phyloP scores from a whole-genome alignment of 176 grass and related monocot species.

The Avena insularis region DNA sequence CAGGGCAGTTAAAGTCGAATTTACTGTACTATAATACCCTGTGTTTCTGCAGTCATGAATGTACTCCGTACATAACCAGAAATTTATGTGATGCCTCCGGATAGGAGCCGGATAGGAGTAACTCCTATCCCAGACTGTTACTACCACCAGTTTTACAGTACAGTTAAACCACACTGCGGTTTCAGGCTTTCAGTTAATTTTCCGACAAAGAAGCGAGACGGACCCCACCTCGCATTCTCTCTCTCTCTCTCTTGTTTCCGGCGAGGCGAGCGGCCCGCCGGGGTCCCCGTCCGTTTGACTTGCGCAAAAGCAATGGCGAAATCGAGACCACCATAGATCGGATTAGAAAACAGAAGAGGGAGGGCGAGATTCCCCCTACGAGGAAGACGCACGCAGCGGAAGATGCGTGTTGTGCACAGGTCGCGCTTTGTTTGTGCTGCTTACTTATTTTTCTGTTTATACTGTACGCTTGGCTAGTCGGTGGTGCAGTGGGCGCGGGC shows the following conservation, averaged over 20 bases:
- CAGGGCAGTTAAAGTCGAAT: too few relatives aligned
- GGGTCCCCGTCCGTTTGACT: slow-evolving; percentile 53
- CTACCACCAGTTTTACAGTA: too few relatives aligned
- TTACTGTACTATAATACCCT: too few relatives aligned
- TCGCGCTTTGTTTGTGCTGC: too few relatives aligned
- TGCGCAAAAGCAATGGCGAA: slow-evolving; percentile 35
- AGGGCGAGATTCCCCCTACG: slow-evolving; percentile 52
- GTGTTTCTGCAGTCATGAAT: too few relatives aligned
- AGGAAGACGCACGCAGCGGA: not conserved
- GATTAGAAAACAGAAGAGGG: not conserved
- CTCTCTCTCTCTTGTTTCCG: not conserved
- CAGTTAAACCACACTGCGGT: not conserved
- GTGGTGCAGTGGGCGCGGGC: not conserved
- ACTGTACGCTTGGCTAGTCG: too few relatives aligned
- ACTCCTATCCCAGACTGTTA: too few relatives aligned
- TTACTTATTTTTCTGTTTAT: not conserved
- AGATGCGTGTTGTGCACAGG: not conserved
- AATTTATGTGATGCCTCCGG: too few relatives aligned
- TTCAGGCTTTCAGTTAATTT: not conserved
- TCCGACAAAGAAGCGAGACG: not conserved
- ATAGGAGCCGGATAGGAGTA: too few relatives aligned
- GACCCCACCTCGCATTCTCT: slow-evolving; percentile 17
- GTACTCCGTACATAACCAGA: too few relatives aligned
- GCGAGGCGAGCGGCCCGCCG: not conserved
- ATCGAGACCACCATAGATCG: not conserved